Evolutionary conservation across 2,329 filamentous ascomycete genomes (phyloP).

Genomic region (Daldinia eschscholtzii): DNA sequence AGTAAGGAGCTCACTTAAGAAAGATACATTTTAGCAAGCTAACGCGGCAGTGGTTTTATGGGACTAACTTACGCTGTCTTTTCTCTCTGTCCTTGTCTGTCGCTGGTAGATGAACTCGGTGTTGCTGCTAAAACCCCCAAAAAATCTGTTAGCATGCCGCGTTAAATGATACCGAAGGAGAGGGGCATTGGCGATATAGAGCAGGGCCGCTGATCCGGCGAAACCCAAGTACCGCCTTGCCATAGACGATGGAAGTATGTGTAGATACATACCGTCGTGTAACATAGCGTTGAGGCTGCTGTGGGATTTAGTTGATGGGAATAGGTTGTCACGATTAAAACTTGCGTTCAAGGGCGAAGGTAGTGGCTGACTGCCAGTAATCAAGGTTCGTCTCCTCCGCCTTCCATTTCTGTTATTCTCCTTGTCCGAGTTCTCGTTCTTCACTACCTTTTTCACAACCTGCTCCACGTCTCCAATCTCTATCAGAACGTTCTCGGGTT

Average conservation of each 20-base stretch:
- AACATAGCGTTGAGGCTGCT: conserved; percentile 87
- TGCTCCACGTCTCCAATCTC: conserved; percentile 99
- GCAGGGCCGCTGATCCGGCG: not conserved
- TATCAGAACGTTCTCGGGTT: conserved; percentile 98
- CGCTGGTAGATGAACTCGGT: conserved; percentile 67
- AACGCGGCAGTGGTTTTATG: conserved; percentile 7
- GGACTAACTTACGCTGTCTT: conserved; percentile 84
- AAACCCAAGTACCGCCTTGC: not conserved
- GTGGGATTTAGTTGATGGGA: conserved; percentile 71
- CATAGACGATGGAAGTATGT: conserved; percentile 5
- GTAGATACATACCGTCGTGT: conserved; percentile 74
- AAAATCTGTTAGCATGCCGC: conserved; percentile 44
- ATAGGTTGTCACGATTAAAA: conserved; percentile 85
- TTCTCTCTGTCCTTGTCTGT: conserved; percentile 85
- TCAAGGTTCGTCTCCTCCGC: conserved; percentile 88
- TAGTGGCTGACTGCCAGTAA: conserved; percentile 95
- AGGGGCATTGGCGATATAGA: not conserved
- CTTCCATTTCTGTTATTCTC: conserved; percentile 94
- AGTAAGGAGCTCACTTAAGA: conserved; percentile 81
- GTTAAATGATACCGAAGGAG: not conserved
- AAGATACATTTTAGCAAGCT: conserved; percentile 21
- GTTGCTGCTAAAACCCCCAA: conserved; percentile 50
- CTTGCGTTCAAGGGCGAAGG: conserved; percentile 93
- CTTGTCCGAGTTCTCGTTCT: conserved; percentile 79
- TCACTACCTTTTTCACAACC: conserved; percentile 96